These are phyloP conservation scores for Globisporangium nunn DNA, from an alignment of 352 stramenopile species.

Conservation along the genomic window DNA sequence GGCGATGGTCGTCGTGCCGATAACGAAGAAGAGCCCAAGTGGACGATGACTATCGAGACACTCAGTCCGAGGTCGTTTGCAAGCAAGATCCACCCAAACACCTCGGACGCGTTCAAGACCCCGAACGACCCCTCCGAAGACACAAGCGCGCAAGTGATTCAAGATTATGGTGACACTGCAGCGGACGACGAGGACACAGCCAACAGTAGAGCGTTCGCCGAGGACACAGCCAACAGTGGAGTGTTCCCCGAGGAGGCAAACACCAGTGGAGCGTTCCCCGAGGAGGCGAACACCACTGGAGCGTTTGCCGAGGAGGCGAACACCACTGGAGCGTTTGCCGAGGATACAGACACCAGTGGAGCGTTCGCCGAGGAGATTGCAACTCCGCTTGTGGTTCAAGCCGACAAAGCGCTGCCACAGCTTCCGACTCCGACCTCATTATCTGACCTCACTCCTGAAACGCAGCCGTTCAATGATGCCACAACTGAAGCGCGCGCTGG, in stretches of 20 bases:
- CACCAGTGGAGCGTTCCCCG: neutral
- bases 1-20: neutral
- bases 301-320: neutral
- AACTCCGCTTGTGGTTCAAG: neutral
- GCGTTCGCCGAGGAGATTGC: too few species aligned
- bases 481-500: neutral
- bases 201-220: neutral
- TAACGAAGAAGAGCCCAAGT: constrained; percentile 7
- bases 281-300: neutral
- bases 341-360: too few species aligned
- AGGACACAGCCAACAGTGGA: neutral
- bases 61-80: neutral
- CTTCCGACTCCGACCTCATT: too few species aligned
- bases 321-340: too few species aligned
- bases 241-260: neutral
- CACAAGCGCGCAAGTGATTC: neutral
- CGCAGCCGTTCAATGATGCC: neutral
- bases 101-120: neutral
- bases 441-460: neutral
- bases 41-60: constrained; percentile 8
- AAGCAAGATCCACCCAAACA: neutral
- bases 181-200: neutral
- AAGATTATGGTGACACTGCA: neutral
- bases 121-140: neutral
- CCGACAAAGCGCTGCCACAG: neutral